Conservation (phyloP, 2,329 filamentous ascomycete genomes). For the Paramyrothecium sp. region DNA sequence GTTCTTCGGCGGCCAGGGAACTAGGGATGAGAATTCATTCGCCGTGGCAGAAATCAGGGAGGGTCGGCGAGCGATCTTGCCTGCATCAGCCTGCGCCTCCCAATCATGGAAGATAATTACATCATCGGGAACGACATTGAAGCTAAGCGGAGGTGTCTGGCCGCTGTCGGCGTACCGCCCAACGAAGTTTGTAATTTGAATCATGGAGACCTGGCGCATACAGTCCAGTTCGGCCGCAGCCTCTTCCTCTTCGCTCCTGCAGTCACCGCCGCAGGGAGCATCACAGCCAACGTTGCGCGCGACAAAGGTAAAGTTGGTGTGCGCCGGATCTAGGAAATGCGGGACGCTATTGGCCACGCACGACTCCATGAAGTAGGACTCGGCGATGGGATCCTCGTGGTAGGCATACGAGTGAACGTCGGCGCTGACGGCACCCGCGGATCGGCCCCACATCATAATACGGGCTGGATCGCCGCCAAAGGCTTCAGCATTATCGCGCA, state of each 20-base stretch:
- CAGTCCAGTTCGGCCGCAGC: conserved; percentile 28
- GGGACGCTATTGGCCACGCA: conserved; percentile 32
- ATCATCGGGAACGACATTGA: conserved; percentile 25
- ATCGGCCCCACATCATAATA: not conserved
- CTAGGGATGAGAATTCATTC: conserved; percentile 27
- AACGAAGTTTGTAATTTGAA: conserved; percentile 28
- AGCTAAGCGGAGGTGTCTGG: conserved; percentile 17
- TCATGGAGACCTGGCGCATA: conserved; percentile 31
- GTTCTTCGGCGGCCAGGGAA: conserved; percentile 15
- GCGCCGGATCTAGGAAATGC: conserved; percentile 17
- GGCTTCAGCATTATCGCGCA: conserved; percentile 1
- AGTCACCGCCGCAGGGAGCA: conserved; percentile 9
- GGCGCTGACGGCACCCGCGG: conserved; percentile 14
- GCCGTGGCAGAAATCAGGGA: conserved; percentile 28
- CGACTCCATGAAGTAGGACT: conserved; percentile 38
- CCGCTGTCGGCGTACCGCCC: conserved; percentile 22
- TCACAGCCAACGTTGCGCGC: conserved; percentile 31
- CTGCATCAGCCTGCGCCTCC: conserved; percentile 17
- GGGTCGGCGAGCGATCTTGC: conserved; percentile 23
- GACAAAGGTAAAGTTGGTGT: conserved; percentile 33
- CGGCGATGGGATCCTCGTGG: conserved; percentile 42
- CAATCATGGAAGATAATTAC: conserved; percentile 28
- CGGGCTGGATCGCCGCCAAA: not conserved
- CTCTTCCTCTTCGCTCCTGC: conserved; percentile 4
- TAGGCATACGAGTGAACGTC: conserved; percentile 43